Conservation (phyloP, 1,139 yeast species). For the Wickerhamomyces sp. region DNA sequence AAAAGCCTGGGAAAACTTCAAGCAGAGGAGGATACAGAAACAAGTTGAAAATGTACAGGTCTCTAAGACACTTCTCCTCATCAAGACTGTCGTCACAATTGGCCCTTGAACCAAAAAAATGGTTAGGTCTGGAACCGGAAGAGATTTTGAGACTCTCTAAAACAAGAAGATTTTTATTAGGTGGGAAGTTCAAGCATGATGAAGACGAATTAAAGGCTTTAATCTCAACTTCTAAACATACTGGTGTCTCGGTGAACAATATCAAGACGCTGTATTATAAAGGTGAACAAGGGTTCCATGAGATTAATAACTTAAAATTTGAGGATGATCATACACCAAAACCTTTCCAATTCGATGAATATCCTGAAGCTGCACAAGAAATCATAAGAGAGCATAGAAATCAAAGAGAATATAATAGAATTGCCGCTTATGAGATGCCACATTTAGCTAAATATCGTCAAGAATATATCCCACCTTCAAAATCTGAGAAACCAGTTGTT, state of each 20-base stretch:
- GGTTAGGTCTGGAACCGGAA: conserved; percentile 66
- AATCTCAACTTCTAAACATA: conserved; percentile 33
- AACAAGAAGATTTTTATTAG: conserved; percentile 51
- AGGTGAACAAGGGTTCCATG: conserved; percentile 32
- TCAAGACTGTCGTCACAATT: conserved; percentile 10
- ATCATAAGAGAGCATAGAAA: conserved; percentile 59
- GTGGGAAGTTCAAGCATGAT: conserved; percentile 52
- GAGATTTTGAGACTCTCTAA: conserved; percentile 56
- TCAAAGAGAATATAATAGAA: conserved; percentile 62
- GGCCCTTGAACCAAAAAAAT: conserved; percentile 47
- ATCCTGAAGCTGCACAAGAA: conserved; percentile 56
- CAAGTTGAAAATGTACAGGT: too few relatives aligned
- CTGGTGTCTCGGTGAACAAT: conserved; percentile 29
- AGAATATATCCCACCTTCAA: conserved; percentile 43
- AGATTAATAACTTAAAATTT: conserved; percentile 26
- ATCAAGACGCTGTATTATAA: conserved; percentile 32
- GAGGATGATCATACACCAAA: conserved; percentile 27
- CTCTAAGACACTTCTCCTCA: conserved; percentile 12
- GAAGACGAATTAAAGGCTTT: conserved; percentile 42
- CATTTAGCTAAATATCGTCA: conserved; percentile 70
- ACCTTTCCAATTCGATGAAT: conserved; percentile 39
- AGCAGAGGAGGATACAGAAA: too few relatives aligned
- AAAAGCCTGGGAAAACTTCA: too few relatives aligned
- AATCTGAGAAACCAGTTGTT: conserved; percentile 47
- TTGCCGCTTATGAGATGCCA: conserved; percentile 92